Conservation (phyloP, 768 basidiomycete species). For the Cubamyces sp. region DNA sequence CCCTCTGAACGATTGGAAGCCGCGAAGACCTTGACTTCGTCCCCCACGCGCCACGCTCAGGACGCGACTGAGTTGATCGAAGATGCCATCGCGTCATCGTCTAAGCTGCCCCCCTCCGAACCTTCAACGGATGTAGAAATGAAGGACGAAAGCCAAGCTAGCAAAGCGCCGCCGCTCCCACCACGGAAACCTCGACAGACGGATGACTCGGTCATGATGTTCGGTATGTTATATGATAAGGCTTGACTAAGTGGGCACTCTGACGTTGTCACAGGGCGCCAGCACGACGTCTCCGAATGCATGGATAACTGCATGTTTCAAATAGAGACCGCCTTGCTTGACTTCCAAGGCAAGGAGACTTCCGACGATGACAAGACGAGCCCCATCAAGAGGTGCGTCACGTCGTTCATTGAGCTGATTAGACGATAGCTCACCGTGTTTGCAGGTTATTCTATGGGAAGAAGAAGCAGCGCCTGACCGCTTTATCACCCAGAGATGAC, state of each 20-base stretch:
- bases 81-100: slow-evolving; percentile 27
- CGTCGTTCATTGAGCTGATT: background rate
- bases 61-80: slow-evolving; percentile 11
- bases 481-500: slow-evolving; percentile 39
- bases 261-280: slow-evolving; percentile 63
- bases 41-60: slow-evolving; percentile 35
- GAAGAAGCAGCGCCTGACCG: slow-evolving; percentile 62
- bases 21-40: slow-evolving; percentile 39
- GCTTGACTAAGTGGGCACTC: background rate
- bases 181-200: slow-evolving; percentile 54
- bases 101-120: slow-evolving; percentile 23
- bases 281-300: slow-evolving; percentile 98
- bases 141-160: slow-evolving; percentile 37
- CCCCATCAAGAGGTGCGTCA: slow-evolving; percentile 77
- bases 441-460: slow-evolving; percentile 86
- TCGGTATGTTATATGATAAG: slow-evolving; percentile 51
- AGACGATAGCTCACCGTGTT: background rate
- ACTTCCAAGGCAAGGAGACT: slow-evolving; percentile 59
- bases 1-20: slow-evolving; percentile 2
- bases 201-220: slow-evolving; percentile 87
- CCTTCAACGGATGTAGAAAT: slow-evolving; percentile 36
- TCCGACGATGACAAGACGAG: slow-evolving; percentile 65
- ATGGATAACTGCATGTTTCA: slow-evolving; percentile 99
- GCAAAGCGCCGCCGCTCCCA: slow-evolving; percentile 57
- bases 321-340: slow-evolving; percentile 88